Percentiles rank a stretch among this genome's conserved stretches.
Conservation (phyloP, 805 yeast genomes). For the Candida multigemmis region DNA sequence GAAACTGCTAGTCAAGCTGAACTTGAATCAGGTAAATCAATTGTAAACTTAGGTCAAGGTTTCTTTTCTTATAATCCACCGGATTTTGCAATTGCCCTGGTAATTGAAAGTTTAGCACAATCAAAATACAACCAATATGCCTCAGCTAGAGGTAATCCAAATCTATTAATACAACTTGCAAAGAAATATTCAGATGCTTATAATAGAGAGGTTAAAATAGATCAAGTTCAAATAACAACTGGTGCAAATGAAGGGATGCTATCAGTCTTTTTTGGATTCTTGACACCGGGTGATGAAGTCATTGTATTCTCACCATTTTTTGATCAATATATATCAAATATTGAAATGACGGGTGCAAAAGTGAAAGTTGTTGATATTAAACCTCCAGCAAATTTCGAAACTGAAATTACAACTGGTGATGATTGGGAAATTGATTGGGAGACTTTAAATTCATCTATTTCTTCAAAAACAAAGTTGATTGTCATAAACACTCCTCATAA, state of each 20-base stretch:
- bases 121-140: slow-evolving; percentile 88
- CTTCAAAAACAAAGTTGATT: slow-evolving; percentile 71
- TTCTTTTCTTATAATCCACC: slow-evolving; percentile 97
- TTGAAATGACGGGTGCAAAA: slow-evolving; percentile 89
- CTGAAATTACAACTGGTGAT: slow-evolving; percentile 59
- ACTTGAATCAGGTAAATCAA: slow-evolving; percentile 58
- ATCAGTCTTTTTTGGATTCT: slow-evolving; percentile 73
- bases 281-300: slow-evolving; percentile 86
- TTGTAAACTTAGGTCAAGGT: slow-evolving; percentile 92
- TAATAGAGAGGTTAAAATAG: slow-evolving; percentile 44
- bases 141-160: slow-evolving; percentile 80
- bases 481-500: slow-evolving; percentile 93
- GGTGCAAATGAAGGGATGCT: slow-evolving; percentile 97
- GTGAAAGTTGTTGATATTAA: slow-evolving; percentile 80
- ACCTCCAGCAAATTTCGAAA: slow-evolving; percentile 67
- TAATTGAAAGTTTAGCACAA: slow-evolving; percentile 59
- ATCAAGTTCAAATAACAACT: slow-evolving; percentile 75
- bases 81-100: slow-evolving; percentile 80
- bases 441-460: slow-evolving; percentile 64
- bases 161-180: slow-evolving; percentile 61
- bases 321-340: slow-evolving; percentile 92
- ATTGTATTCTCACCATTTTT: slow-evolving; percentile 96
- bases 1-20: slow-evolving; percentile 89
- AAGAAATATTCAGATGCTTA: slow-evolving; percentile 63
- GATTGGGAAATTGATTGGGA: slow-evolving; percentile 86